Base-by-base conservation (phyloP, 495 filamentous ascomycete species). In the Penicillium coprophilum region DNA sequence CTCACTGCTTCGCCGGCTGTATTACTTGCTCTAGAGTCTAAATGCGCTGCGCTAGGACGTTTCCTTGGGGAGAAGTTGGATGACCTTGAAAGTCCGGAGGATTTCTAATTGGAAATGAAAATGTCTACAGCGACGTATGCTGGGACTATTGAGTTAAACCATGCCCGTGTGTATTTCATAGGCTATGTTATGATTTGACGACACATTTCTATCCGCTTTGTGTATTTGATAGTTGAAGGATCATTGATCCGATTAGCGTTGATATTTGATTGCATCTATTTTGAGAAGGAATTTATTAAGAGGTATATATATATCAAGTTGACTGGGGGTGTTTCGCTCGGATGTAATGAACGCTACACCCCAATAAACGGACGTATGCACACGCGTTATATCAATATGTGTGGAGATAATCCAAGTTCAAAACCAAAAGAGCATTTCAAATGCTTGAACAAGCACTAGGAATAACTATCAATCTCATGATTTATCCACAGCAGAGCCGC, bases 1-100 rank as follows among this genome's bases (percentile, higher is more conserved):
- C 65, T 79, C 2, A 75, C 74, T 3, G 66, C 76, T 1, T 70
- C 71, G 3, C 76, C 76, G 0, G 57, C 72, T 9, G 76, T 77
- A 6, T 60, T 79, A 11, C 58, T 79, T 8, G 76, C 76, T 0
- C 53, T 79, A 19, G 76, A 79, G 46, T 77, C 76, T 17, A 79
- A 79, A 53, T 79, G 74, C 27, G 76, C 76, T 0, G 76, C 74
- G 11, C 58, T 79, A 21, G 76, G 70, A 3, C 63, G 68, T 13
- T 79, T 79, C 48, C 63, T 79, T 6, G 64, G 70, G 1, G 68
- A 75, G 47, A 79, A 79, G 46, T 20, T 79, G n/a, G 52, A 64
- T 48, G 76, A 77, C 55, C 53, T 79, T 15, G 73, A 76, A 48
- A 75, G 73, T 39, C 76, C 76, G 2, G 76, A 79, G 40, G 76